A percentile compares a stretch with the other conserved stretches of the same genome.
Conservation (phyloP, 1,284 basidiomycete species). For the Trichosporon sp. region DNA sequence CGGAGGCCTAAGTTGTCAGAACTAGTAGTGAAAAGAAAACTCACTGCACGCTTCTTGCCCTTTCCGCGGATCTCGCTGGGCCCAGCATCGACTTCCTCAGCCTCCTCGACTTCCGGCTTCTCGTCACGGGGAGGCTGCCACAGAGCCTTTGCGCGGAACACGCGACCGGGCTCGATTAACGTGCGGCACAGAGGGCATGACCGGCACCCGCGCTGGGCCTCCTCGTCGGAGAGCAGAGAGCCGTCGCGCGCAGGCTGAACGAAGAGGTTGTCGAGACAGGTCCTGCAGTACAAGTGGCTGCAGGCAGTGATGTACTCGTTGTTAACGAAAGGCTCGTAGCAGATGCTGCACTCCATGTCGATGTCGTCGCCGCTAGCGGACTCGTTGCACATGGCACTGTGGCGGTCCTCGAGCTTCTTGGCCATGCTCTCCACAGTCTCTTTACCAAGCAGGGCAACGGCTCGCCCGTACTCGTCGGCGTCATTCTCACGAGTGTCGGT, state of each 20-base stretch:
- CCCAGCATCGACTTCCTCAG: neutral
- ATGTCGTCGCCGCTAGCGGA: constrained; percentile 4
- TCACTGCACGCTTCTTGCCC: constrained; percentile 34
- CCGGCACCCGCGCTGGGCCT: constrained; percentile 27
- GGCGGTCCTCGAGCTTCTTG: constrained; percentile 31
- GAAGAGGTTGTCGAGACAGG: constrained; percentile 40
- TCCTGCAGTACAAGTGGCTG: constrained; percentile 41
- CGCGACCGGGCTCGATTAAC: constrained; percentile 26
- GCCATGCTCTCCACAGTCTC: constrained; percentile 29
- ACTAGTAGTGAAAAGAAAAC: neutral
- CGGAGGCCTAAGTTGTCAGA: neutral
- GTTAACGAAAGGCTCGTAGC: constrained; percentile 35
- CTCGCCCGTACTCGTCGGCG: constrained; percentile 32
- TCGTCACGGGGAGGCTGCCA: constrained; percentile 28
- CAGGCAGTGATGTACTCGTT: constrained; percentile 42
- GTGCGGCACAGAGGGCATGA: constrained; percentile 46
- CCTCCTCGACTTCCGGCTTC: constrained; percentile 15
- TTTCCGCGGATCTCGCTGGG: constrained; percentile 22
- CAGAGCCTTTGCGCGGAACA: constrained; percentile 40
- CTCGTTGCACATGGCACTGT: constrained; percentile 17
- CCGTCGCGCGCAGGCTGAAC: constrained; percentile 26
- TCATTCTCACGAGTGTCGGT: constrained; percentile 21
- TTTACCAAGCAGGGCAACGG: constrained; percentile 23
- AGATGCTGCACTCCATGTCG: constrained; percentile 37
- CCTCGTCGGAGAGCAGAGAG: constrained; percentile 29